Conservation (phyloP, 2,329 filamentous ascomycete species). For the Penicillium sp. region DNA sequence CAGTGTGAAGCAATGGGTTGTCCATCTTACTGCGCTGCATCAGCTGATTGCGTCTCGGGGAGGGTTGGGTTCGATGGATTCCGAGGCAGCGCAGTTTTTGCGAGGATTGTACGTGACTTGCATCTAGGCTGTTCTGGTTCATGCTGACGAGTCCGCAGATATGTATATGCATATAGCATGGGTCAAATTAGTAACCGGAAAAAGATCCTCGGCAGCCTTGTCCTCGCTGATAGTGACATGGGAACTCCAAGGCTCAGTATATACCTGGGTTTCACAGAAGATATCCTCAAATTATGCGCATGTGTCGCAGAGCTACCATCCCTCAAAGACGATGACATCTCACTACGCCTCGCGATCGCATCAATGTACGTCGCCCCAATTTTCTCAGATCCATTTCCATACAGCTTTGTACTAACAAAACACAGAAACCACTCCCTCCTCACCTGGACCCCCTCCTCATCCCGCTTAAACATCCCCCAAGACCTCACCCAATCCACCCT, state of each 20-base stretch:
- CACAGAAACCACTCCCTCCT: conserved; percentile 35
- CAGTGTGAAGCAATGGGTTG: conserved; percentile 41
- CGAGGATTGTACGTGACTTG: conserved; percentile 34
- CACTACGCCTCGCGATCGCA: conserved; percentile 29
- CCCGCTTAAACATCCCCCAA: conserved; percentile 33
- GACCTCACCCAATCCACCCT: conserved; percentile 31
- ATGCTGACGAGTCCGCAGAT: conserved; percentile 24
- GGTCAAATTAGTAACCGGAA: conserved; percentile 36
- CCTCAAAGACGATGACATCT: conserved; percentile 21
- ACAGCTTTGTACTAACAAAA: neutral
- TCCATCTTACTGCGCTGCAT: conserved; percentile 40
- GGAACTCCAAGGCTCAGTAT: conserved; percentile 36
- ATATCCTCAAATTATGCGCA: conserved; percentile 37
- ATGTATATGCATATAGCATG: conserved; percentile 38
- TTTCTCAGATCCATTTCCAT: neutral
- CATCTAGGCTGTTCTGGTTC: no score
- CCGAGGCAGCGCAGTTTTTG: conserved; percentile 35
- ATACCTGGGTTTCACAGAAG: conserved; percentile 42
- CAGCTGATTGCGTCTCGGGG: conserved; percentile 36
- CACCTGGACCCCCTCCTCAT: conserved; percentile 32
- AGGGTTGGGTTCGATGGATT: conserved; percentile 32
- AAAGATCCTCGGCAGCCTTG: conserved; percentile 16
- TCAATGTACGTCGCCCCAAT: conserved; percentile 33
- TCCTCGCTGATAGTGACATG: conserved; percentile 24
- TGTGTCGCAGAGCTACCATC: conserved; percentile 35